Evolutionary conservation across 176 grass and related monocot genomes (phyloP).

Genomic region (Aechmea fasciata): DNA sequence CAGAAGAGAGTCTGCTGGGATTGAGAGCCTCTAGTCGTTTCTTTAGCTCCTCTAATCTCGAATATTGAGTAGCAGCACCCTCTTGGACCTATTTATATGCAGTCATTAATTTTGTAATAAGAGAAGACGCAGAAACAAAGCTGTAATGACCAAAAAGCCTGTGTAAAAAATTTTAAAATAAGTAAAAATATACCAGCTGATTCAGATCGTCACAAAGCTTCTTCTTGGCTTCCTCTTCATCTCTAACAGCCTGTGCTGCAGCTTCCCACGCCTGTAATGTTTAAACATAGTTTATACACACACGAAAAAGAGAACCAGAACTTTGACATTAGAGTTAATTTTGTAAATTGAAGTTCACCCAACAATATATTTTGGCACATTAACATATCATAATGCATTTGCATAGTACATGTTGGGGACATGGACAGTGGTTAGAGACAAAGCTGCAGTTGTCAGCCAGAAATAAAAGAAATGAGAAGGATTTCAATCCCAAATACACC

Average conservation of each 20-base stretch:
- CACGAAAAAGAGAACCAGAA: background rate
- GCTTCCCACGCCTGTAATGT: conserved; percentile 73
- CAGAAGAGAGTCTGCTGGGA: conserved; percentile 44
- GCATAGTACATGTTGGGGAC: too few relatives aligned
- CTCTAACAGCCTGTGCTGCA: conserved; percentile 62
- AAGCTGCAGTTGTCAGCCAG: too few relatives aligned
- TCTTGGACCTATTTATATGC: conserved; percentile 66
- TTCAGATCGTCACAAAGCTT: conserved; percentile 82
- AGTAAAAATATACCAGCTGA: conserved; percentile 41
- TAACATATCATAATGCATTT: too few relatives aligned
- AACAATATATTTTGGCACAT: too few relatives aligned
- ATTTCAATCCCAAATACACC: too few relatives aligned
- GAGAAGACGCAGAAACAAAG: conserved; percentile 2
- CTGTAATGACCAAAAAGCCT: background rate
- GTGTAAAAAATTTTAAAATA: conserved; percentile 9
- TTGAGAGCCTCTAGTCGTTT: conserved; percentile 71
- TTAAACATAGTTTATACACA: conserved; percentile 14
- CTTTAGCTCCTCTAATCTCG: conserved; percentile 83
- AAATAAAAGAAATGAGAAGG: too few relatives aligned
- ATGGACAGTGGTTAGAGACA: too few relatives aligned
- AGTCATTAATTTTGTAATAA: conserved; percentile 16
- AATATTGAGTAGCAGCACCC: conserved; percentile 60
- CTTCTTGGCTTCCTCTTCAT: conserved; percentile 76
- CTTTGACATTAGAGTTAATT: background rate
- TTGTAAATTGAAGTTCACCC: too few relatives aligned